Evolutionary conservation across 2,329 filamentous ascomycete genomes (phyloP).

Genomic region (Alternaria panax): DNA sequence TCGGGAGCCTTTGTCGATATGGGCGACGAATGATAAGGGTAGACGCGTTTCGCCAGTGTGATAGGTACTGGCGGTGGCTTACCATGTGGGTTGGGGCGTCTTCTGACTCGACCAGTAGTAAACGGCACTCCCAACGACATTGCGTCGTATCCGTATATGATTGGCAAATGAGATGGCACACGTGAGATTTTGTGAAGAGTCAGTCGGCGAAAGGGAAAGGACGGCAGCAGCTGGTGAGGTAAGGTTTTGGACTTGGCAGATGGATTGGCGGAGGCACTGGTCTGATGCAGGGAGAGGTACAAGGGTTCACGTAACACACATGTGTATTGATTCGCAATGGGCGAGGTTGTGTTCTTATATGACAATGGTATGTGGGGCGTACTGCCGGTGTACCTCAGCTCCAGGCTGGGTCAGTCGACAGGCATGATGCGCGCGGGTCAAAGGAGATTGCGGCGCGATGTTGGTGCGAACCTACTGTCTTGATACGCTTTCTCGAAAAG

Average conservation of each 20-base stretch:
- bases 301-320: conserved; percentile 18
- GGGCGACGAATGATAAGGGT: background rate
- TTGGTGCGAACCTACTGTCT: conserved; percentile 7
- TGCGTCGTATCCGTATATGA: background rate
- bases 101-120: conserved; percentile 15
- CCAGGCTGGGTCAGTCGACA: conserved; percentile 5
- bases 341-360: conserved; percentile 21
- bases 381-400: background rate
- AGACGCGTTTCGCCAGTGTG: conserved; percentile 6
- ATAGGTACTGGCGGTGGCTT: conserved; percentile 19
- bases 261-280: conserved; percentile 9
- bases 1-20: conserved; percentile 12
- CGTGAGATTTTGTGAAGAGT: background rate
- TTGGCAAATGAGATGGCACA: conserved; percentile 7
- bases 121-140: conserved; percentile 19
- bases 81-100: conserved; percentile 13
- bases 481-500: conserved; percentile 7
- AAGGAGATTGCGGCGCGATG: conserved; percentile 9
- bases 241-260: conserved; percentile 1
- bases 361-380: conserved; percentile 5
- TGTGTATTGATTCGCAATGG: conserved; percentile 9
- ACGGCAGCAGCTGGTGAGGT: background rate
- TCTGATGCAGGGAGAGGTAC: conserved; percentile 17
- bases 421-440: conserved; percentile 2
- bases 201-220: background rate